These are phyloP conservation scores for Pseudonectria foliicola DNA, from an alignment of 2,329 filamentous ascomycete genomes.

Conservation along the genomic window DNA sequence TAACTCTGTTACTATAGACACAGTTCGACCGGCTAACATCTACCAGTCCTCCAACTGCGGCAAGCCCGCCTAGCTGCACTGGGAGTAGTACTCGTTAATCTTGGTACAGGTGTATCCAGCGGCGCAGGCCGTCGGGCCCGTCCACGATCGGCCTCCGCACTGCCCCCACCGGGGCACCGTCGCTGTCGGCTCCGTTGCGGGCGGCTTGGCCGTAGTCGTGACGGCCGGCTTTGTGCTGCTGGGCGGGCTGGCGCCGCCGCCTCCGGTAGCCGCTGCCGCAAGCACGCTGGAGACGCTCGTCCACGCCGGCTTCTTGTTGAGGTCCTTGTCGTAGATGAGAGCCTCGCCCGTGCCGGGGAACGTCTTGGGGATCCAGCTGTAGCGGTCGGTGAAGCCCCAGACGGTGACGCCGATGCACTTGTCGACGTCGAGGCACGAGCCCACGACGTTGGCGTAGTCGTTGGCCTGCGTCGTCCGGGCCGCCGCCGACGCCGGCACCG, in stretches of 20 bases:
- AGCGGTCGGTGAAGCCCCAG: constrained; percentile 36
- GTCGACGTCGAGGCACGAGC: constrained; percentile 30
- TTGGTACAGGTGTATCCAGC: constrained; percentile 9
- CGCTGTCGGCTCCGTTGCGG: not conserved
- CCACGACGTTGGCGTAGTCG: constrained; percentile 37
- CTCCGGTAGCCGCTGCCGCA: constrained; percentile 20
- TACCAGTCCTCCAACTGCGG: no score
- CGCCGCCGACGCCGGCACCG: constrained; percentile 35
- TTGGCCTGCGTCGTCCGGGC: constrained; percentile 38
- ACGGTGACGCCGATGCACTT: constrained; percentile 37
- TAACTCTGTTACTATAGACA: no score
- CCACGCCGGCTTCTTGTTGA: constrained; percentile 34
- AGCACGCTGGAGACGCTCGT: constrained; percentile 29
- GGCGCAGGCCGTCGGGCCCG: constrained; percentile 11
- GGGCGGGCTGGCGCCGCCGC: not conserved
- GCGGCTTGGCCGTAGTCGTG: not conserved
- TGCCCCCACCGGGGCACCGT: constrained; percentile 13
- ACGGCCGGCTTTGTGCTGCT: constrained; percentile 1
- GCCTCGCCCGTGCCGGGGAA: constrained; percentile 35
- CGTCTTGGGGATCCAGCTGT: constrained; percentile 30
- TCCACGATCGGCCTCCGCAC: constrained; percentile 14
- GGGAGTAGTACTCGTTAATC: constrained; percentile 16
- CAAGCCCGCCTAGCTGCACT: constrained; percentile 9
- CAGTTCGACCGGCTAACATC: no score
- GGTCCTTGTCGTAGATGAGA: constrained; percentile 31